phyloP scores from a whole-genome alignment of 106 monocot species.

The Platanthera zijinensis region DNA sequence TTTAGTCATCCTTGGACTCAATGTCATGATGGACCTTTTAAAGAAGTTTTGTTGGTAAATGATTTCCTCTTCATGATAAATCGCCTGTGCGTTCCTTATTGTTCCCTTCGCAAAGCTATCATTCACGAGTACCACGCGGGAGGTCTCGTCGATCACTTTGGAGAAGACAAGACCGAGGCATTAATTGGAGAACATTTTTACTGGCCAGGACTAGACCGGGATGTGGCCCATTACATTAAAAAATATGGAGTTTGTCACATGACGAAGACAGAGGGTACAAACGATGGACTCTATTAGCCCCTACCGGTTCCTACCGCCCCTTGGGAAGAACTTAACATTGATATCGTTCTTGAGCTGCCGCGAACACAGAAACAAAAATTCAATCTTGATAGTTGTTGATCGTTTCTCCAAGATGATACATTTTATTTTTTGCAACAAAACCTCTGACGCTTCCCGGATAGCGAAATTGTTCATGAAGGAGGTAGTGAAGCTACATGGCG shows the following conservation, averaged over 20 bases:
- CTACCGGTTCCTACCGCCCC: not conserved
- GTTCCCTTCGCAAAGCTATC: too few species aligned
- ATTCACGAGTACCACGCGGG: too few species aligned
- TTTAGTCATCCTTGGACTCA: too few species aligned
- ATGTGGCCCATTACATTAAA: not conserved
- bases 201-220: not conserved
- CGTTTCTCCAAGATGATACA: constrained; percentile 16
- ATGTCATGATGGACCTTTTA: too few species aligned
- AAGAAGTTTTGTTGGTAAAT: not conserved
- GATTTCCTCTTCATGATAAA: not conserved
- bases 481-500: not conserved
- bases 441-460: not conserved
- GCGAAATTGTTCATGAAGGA: constrained; percentile 4
- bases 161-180: not conserved
- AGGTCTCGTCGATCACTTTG: not conserved
- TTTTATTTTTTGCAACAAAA: not conserved
- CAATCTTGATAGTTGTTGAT: constrained; percentile 9
- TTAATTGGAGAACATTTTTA: not conserved
- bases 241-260: not conserved
- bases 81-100: too few species aligned
- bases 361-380: constrained; percentile 1
- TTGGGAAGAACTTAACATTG: constrained; percentile 8
- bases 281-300: constrained; percentile 1
- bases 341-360: too few species aligned
- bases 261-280: not conserved